These are phyloP conservation scores for Evansstolkia leycettana DNA, from an alignment of 495 filamentous ascomycete species.

Conservation along the genomic window DNA sequence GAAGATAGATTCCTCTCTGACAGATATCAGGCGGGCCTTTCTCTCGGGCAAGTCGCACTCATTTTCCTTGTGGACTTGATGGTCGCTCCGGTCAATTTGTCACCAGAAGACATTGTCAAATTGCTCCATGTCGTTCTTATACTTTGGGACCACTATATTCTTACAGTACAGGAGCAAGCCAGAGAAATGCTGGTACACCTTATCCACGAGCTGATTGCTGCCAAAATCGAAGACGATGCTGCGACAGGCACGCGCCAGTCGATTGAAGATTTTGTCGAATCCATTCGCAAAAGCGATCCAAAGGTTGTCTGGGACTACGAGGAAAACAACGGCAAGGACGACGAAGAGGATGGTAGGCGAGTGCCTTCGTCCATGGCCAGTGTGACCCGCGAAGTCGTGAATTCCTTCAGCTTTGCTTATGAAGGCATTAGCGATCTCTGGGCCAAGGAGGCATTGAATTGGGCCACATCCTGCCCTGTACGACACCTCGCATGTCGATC, in stretches of 20 bases:
- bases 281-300: constrained; percentile 71
- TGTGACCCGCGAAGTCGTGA: constrained; percentile 66
- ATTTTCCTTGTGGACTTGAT: constrained; percentile 94
- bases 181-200: constrained; percentile 96
- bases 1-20: constrained; percentile 17
- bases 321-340: constrained; percentile 69
- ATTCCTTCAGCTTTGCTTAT: constrained; percentile 72
- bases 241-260: constrained; percentile 51
- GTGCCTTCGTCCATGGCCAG: constrained; percentile 82
- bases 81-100: constrained; percentile 76
- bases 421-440: constrained; percentile 83
- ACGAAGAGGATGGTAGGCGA: constrained; percentile 52
- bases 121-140: constrained; percentile 85
- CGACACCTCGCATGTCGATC: constrained; percentile 90
- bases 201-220: constrained; percentile 92
- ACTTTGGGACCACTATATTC: constrained; percentile 91
- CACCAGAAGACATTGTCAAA: constrained; percentile 64
- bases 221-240: constrained; percentile 67
- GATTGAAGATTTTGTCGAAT: constrained; percentile 84
- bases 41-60: constrained; percentile 81
- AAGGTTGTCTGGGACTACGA: constrained; percentile 89
- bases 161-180: constrained; percentile 92
- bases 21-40: constrained; percentile 75
- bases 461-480: constrained; percentile 96
- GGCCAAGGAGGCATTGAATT: constrained; percentile 78